These are phyloP conservation scores for Gaeumannomyces sp. DNA, from an alignment of 2,329 filamentous ascomycete genomes.

Conservation along the genomic window DNA sequence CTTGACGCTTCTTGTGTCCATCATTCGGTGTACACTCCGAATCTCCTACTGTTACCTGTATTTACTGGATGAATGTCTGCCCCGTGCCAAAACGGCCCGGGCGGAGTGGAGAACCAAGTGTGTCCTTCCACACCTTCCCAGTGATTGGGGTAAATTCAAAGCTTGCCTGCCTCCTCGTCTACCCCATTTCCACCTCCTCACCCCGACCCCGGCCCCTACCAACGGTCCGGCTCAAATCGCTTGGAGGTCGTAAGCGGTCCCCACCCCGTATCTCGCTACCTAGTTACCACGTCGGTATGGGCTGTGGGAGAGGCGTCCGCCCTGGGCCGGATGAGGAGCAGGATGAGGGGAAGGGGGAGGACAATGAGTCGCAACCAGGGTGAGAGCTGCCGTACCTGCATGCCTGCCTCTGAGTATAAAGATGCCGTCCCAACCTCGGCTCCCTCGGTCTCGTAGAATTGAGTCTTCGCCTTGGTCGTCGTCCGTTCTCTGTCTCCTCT, in stretches of 20 bases:
- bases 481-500: not conserved
- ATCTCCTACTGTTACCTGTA: too few species aligned
- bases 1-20: not conserved
- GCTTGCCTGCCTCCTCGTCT: not conserved
- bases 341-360: not conserved
- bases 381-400: not conserved
- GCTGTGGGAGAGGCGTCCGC: not conserved
- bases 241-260: not conserved
- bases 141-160: not conserved
- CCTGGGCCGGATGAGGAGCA: not conserved
- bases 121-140: not conserved
- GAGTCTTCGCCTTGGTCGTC: not conserved
- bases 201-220: not conserved
- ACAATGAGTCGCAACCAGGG: not conserved
- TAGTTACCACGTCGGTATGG: not conserved
- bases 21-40: not conserved
- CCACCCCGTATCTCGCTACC: not conserved
- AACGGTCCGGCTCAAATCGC: not conserved
- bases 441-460: not conserved
- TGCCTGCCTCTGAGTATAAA: not conserved
- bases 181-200: not conserved
- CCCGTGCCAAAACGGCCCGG: not conserved
- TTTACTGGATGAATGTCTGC: not conserved
- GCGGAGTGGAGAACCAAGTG: not conserved
- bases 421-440: not conserved